Conservation (phyloP, 805 yeast genomes). For the Saccharomycopsis selenospora region DNA sequence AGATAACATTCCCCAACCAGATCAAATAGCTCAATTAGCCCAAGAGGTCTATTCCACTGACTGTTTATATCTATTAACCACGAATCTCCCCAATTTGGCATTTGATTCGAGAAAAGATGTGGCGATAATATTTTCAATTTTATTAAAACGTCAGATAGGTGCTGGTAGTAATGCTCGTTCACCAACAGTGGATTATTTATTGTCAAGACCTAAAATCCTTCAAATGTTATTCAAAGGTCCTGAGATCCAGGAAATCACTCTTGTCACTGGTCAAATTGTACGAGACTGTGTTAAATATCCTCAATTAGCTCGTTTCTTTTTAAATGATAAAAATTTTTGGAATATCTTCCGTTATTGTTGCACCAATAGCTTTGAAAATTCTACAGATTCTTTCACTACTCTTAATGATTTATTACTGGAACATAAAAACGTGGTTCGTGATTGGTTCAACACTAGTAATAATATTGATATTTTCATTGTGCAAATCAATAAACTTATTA, state of each 20-base stretch:
- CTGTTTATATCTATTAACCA: constrained; percentile 53
- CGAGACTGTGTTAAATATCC: constrained; percentile 83
- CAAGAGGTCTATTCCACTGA: constrained; percentile 74
- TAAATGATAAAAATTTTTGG: constrained; percentile 67
- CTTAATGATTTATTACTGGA: constrained; percentile 58
- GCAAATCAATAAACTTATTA: constrained; percentile 61
- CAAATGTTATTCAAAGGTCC: constrained; percentile 60
- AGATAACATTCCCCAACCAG: constrained; percentile 57
- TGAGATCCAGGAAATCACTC: constrained; percentile 63
- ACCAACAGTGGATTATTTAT: constrained; percentile 82
- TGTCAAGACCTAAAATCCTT: constrained; percentile 59
- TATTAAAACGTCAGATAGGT: constrained; percentile 73
- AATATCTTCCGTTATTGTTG: constrained; percentile 72
- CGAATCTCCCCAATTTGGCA: constrained; percentile 59
- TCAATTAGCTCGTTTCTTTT: constrained; percentile 49
- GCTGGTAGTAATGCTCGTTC: constrained; percentile 50
- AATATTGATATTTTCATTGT: constrained; percentile 54
- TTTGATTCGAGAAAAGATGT: constrained; percentile 90
- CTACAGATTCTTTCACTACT: constrained; percentile 84
- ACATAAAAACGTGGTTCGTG: constrained; percentile 63
- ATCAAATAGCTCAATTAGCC: constrained; percentile 66
- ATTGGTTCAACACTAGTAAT: constrained; percentile 47
- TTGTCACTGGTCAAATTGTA: constrained; percentile 69
- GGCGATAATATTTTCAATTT: constrained; percentile 58
- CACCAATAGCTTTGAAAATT: constrained; percentile 74